A percentile compares a stretch with the other conserved stretches of the same genome.
Conservation (phyloP, 306 rosid genomes). For the Luffa acutangula region DNA sequence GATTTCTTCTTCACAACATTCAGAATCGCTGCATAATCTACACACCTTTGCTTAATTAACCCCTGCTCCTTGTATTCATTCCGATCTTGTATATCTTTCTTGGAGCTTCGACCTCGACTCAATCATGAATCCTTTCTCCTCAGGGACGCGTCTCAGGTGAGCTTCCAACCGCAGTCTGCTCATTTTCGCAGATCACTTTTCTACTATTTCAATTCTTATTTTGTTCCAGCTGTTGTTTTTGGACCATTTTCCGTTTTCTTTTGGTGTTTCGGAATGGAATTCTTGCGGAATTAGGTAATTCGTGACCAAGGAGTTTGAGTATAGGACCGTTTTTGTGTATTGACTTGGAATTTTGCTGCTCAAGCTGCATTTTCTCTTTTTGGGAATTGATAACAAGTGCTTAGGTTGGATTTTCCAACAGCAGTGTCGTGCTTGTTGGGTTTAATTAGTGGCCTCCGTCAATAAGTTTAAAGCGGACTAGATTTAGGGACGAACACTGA, state of each 20-base stretch:
- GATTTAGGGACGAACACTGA: neutral
- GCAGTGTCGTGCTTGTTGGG: neutral
- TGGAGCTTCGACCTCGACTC: conserved; percentile 31
- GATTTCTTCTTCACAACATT: conserved; percentile 19
- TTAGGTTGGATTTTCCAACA: neutral
- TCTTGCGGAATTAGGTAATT: neutral
- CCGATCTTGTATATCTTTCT: conserved; percentile 51
- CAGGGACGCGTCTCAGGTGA: conserved; percentile 97
- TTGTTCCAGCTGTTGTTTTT: neutral
- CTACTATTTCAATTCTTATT: neutral
- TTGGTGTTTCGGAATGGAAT: neutral
- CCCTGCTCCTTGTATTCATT: conserved; percentile 5
- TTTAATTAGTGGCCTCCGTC: neutral
- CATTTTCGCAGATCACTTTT: neutral
- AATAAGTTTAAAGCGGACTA: neutral
- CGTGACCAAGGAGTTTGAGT: neutral
- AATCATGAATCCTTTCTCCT: conserved; percentile 91
- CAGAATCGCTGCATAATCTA: conserved; percentile 10
- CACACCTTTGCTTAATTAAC: neutral
- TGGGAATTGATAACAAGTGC: neutral
- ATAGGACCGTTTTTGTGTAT: neutral
- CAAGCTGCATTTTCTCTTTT: neutral
- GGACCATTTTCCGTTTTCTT: neutral
- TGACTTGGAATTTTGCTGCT: neutral
- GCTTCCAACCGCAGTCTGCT: conserved; percentile 12